phyloP scores from a whole-genome alignment of 2,329 filamentous ascomycete genomes.

The Talaromyces sp. region DNA sequence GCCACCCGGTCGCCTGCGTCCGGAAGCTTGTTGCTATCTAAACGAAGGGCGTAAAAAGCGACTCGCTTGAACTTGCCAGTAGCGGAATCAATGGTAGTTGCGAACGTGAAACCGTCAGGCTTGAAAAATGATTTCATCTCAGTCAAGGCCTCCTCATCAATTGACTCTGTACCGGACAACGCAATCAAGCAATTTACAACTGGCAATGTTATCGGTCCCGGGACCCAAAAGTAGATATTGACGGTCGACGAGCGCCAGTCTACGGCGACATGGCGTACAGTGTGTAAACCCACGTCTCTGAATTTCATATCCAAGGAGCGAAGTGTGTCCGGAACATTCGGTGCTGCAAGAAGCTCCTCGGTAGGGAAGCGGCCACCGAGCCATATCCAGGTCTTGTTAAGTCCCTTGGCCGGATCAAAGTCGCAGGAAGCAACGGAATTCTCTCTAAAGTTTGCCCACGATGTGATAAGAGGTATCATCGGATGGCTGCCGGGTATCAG shows the following conservation, averaged over 20 bases:
- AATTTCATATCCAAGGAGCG: constrained; percentile 1
- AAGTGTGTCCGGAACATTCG: neutral
- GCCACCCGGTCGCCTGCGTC: neutral
- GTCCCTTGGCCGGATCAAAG: constrained; percentile 13
- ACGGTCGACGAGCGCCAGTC: constrained; percentile 16
- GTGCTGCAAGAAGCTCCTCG: neutral
- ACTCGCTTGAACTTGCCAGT: constrained; percentile 12
- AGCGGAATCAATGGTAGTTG: constrained; percentile 6
- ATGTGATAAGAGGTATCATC: constrained; percentile 12
- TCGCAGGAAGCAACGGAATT: constrained; percentile 16
- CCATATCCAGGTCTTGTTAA: constrained; percentile 17
- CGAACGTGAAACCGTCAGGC: constrained; percentile 10
- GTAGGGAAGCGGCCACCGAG: constrained; percentile 7
- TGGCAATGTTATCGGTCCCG: neutral
- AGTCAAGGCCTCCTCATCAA: neutral
- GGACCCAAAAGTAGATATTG: constrained; percentile 17
- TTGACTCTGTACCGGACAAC: neutral
- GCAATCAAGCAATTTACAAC: neutral
- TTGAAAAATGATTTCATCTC: constrained; percentile 6
- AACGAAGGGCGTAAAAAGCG: constrained; percentile 15
- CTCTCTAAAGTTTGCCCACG: constrained; percentile 8
- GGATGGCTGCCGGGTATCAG: neutral
- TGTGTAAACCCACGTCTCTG: neutral
- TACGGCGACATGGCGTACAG: constrained; percentile 13
- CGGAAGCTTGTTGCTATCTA: constrained; percentile 1